These are phyloP conservation scores for Phytophthora fragariaefolia DNA, from an alignment of 352 stramenopile species.

Conservation along the genomic window DNA sequence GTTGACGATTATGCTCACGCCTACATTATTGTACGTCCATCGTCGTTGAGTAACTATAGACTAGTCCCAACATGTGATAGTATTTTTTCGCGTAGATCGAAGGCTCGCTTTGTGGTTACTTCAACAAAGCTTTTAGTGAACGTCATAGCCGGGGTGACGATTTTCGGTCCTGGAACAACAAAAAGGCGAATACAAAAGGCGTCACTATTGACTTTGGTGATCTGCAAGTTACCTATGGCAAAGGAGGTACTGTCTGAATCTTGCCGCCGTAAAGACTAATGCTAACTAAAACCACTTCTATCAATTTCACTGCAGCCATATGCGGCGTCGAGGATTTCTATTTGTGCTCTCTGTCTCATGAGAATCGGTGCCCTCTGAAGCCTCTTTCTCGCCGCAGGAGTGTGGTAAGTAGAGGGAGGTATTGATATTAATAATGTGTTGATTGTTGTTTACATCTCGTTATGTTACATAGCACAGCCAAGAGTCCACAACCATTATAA, in stretches of 20 bases:
- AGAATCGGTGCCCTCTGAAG: slow-evolving; percentile 7
- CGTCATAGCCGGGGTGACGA: slow-evolving; percentile 40
- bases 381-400: slow-evolving; percentile 35
- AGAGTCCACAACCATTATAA: slow-evolving; percentile 29
- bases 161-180: slow-evolving; percentile 60
- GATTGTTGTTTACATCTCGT: neutral
- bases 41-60: neutral
- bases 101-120: slow-evolving; percentile 73
- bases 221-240: slow-evolving; percentile 60
- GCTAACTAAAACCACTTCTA: too few relatives aligned
- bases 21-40: slow-evolving; percentile 50
- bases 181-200: slow-evolving; percentile 46
- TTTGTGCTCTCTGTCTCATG: neutral
- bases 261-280: too few relatives aligned
- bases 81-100: slow-evolving; percentile 49
- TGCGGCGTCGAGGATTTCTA: slow-evolving; percentile 67
- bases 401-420: slow-evolving; percentile 48
- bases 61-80: neutral
- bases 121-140: slow-evolving; percentile 68
- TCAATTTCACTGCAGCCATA: slow-evolving; percentile 44
- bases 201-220: slow-evolving; percentile 75
- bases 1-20: slow-evolving; percentile 47
- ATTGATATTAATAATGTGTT: too few relatives aligned
- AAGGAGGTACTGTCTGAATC: slow-evolving; percentile 45
- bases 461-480: slow-evolving; percentile 27